These are phyloP conservation scores for Graphilbum sp. DNA, from an alignment of 2,329 filamentous ascomycete species.

Conservation along the genomic window DNA sequence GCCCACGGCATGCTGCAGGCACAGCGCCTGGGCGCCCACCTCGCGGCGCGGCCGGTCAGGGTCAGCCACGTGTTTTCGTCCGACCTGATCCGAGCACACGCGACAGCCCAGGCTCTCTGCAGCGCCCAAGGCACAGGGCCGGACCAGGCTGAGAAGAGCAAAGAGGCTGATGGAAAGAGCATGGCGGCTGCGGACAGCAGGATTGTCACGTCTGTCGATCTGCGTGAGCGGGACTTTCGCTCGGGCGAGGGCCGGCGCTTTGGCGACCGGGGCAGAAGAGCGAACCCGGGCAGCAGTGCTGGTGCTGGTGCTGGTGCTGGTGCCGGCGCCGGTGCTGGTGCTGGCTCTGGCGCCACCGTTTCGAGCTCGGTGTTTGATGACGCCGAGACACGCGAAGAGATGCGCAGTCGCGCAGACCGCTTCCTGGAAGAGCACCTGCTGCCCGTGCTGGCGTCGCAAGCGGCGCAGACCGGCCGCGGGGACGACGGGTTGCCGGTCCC, in stretches of 20 bases:
- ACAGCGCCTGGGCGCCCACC: constrained; percentile 49
- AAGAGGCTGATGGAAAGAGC: not conserved
- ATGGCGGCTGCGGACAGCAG: not conserved
- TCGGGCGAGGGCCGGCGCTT: constrained; percentile 50
- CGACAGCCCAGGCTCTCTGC: constrained; percentile 52
- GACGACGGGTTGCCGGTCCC: constrained; percentile 12
- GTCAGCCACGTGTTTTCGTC: constrained; percentile 43
- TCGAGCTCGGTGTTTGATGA: constrained; percentile 18
- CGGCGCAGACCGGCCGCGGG: not conserved
- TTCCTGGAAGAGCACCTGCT: constrained; percentile 53
- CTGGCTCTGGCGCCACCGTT: too few species aligned
- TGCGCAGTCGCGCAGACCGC: constrained; percentile 43
- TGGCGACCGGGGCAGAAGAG: constrained; percentile 11
- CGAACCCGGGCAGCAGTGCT: not conserved
- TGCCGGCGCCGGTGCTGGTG: too few species aligned
- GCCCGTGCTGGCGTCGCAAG: constrained; percentile 28
- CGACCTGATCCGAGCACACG: constrained; percentile 55
- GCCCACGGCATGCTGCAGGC: constrained; percentile 69
- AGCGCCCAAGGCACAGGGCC: constrained; percentile 36
- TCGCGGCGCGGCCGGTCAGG: constrained; percentile 21
- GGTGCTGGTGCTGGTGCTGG: too few species aligned
- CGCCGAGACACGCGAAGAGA: constrained; percentile 51
- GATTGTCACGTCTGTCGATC: constrained; percentile 25
- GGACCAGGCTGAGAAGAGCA: not conserved
- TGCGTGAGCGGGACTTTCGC: constrained; percentile 64